Conservation (phyloP, 2,329 filamentous ascomycete species). For the Metarhizium humberi region DNA sequence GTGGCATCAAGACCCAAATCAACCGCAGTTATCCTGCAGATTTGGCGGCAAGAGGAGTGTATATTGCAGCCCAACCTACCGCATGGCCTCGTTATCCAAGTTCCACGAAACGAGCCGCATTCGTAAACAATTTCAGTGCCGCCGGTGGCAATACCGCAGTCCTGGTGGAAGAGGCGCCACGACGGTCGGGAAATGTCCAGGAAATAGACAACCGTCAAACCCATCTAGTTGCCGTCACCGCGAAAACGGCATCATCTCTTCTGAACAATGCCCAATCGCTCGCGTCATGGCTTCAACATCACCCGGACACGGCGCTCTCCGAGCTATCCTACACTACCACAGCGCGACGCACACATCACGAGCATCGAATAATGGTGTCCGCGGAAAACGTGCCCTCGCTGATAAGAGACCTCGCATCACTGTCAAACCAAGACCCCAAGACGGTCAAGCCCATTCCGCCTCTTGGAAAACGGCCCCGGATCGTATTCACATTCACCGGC, state of each 20-base stretch:
- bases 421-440: neutral
- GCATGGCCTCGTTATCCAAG: constrained; percentile 31
- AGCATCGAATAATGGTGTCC: constrained; percentile 29
- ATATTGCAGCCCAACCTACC: constrained; percentile 36
- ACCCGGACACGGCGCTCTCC: constrained; percentile 41
- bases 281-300: constrained; percentile 40
- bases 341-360: constrained; percentile 53
- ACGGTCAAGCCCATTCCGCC: neutral
- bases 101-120: constrained; percentile 34
- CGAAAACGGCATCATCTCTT: constrained; percentile 45
- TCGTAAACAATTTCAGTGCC: constrained; percentile 62
- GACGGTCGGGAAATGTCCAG: constrained; percentile 25
- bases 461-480: constrained; percentile 1
- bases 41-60: neutral
- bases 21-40: neutral
- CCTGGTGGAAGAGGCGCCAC: constrained; percentile 52
- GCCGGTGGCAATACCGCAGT: constrained; percentile 64
- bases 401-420: neutral
- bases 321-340: constrained; percentile 60
- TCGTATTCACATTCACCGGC: constrained; percentile 36
- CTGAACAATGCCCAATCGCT: constrained; percentile 48
- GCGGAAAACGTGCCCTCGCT: constrained; percentile 30
- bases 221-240: constrained; percentile 52
- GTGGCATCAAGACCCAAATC: neutral
- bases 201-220: constrained; percentile 41